Conservation (phyloP, 2,329 filamentous ascomycete genomes). For the Aspergillus luchuensis region DNA sequence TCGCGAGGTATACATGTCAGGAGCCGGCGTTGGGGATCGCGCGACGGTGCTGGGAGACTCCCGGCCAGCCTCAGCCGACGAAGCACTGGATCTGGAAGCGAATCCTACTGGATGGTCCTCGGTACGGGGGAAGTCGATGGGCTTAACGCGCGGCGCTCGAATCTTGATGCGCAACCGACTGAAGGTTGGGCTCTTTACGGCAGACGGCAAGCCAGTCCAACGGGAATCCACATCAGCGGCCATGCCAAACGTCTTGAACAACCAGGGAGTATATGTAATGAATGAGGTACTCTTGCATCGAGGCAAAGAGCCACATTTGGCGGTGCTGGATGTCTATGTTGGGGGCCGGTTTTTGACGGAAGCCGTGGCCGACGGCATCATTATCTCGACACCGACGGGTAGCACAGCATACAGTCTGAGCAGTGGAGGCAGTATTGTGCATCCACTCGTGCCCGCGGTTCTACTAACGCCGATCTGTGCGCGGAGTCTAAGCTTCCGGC, state of each 20-base stretch:
- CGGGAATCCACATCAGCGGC: conserved; percentile 52
- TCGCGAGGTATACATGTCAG: conserved; percentile 87
- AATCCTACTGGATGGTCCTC: conserved; percentile 66
- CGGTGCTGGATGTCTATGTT: conserved; percentile 87
- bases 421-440: conserved; percentile 88
- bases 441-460: conserved; percentile 85
- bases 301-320: conserved; percentile 84
- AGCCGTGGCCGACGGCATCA: conserved; percentile 91
- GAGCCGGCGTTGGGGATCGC: conserved; percentile 55
- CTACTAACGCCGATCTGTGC: conserved; percentile 94
- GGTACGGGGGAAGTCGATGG: conserved; percentile 79
- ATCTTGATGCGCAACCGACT: conserved; percentile 85
- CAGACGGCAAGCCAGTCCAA: conserved; percentile 54
- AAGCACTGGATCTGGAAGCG: conserved; percentile 30
- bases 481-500: conserved; percentile 86
- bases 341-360: conserved; percentile 89
- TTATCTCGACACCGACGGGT: conserved; percentile 90
- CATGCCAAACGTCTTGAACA: conserved; percentile 32
- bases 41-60: conserved; percentile 48
- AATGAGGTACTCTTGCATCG: conserved; percentile 96
- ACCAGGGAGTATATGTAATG: conserved; percentile 68
- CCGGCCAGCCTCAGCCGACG: conserved; percentile 33
- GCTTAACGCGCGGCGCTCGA: conserved; percentile 70
- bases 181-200: conserved; percentile 80
- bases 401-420: conserved; percentile 96